Evolutionary conservation across 495 filamentous ascomycete species (phyloP).

Genomic region (Hypoxylon fuscum): DNA sequence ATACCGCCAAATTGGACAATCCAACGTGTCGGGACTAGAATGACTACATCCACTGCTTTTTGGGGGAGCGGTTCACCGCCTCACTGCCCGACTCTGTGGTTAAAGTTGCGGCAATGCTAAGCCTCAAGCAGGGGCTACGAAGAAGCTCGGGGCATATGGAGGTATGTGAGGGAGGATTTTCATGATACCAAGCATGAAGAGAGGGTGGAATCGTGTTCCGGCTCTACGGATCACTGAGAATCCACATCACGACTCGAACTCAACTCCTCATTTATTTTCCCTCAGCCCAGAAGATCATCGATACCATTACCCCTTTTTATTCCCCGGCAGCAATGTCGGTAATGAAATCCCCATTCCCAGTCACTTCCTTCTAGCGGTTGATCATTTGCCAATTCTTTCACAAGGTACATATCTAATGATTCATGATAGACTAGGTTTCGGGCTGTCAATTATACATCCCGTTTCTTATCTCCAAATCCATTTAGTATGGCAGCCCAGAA

Average conservation of each 20-base stretch:
- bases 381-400: background rate
- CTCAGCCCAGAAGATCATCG: background rate
- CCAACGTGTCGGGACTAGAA: background rate
- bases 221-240: background rate
- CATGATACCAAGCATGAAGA: background rate
- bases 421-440: too few relatives aligned
- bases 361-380: background rate
- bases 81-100: conserved; percentile 1
- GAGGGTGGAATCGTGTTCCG: background rate
- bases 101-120: conserved; percentile 14
- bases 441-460: too few relatives aligned
- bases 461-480: too few relatives aligned
- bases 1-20: background rate
- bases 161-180: conserved; percentile 1
- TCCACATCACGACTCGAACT: background rate
- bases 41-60: background rate
- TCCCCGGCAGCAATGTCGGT: conserved; percentile 3
- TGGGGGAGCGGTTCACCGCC: conserved; percentile 14
- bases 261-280: background rate
- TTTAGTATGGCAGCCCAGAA: too few relatives aligned
- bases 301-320: conserved; percentile 1
- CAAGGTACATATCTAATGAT: too few relatives aligned
- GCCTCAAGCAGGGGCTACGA: conserved; percentile 5
- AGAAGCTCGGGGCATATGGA: conserved; percentile 8
- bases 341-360: background rate